Evolutionary conservation across 495 filamentous ascomycete species (phyloP), one percentile per base, ranked within the genome.

Genomic region (Penicillium malachiteum): DNA sequence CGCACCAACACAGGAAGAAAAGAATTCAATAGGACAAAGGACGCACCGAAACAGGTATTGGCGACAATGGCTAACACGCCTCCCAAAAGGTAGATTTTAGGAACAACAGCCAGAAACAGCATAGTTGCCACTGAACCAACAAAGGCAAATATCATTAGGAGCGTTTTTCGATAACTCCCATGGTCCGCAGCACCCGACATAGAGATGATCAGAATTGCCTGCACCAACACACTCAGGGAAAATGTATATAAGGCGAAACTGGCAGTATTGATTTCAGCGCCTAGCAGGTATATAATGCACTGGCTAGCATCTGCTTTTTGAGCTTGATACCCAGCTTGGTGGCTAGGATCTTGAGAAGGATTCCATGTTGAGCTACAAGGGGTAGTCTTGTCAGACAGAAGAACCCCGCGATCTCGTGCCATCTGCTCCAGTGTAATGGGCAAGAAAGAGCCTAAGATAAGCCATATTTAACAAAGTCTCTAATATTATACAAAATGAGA

Each of bases 231-330:
- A 71, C 89, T 94, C 55, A 96, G 71, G 45, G 91, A 95, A 71
- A 97, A 97, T 5, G 90, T 96, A 74, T 97, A 98, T 88, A 98
- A 92, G 54, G 95, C 94, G 71, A 97, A 97, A 73, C 90, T 95
- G 14, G 94, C 92, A 9, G 94, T 96, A 72, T 96, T 97, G 66
- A 98, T 86, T 60, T 96, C 88, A 50, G 84, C 70, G 5, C 94
- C 94, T 42, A 96, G 71, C 8, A 98, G 71, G 53, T 85, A 83
- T 61, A 97, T 81, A 48, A 97, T 77, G 63, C 94, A 98, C 65
- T 95, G 91, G 30, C 81, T 81, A n/a, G 64, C 51, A 34, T 73
- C 67, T 40, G 61, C 63, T 50, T 50, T 52, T 49, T 54, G 47
- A 18, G 70, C 65, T 39, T 70, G 66, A 63, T 64, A 65, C 49